Evolutionary conservation across 1,284 basidiomycete species (phyloP).

Genomic region (Ganoderma leucocontextum): DNA sequence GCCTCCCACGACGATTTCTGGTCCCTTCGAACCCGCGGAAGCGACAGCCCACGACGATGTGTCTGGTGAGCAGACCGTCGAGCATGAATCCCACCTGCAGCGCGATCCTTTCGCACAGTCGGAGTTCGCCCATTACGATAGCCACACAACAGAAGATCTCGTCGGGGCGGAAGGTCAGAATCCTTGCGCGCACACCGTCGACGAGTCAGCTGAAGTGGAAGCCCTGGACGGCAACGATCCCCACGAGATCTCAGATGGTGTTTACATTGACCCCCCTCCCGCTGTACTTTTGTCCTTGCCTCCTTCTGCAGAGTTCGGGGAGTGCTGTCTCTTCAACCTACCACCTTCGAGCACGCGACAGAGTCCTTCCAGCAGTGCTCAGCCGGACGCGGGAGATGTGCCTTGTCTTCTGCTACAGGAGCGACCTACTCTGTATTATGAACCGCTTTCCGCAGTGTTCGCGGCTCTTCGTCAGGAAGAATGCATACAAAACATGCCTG

Average conservation of each 20-base stretch:
- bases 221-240: constrained; percentile 48
- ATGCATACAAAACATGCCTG: constrained; percentile 52
- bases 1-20: background rate
- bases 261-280: constrained; percentile 80
- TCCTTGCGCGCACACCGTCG: background rate
- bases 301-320: constrained; percentile 48
- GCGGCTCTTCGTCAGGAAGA: constrained; percentile 72
- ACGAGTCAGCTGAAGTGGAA: constrained; percentile 22
- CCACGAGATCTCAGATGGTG: constrained; percentile 73
- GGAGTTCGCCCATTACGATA: background rate
- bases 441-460: constrained; percentile 72
- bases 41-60: background rate
- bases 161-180: background rate
- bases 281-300: constrained; percentile 65
- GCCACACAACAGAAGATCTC: background rate
- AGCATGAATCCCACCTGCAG: background rate
- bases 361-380: constrained; percentile 38
- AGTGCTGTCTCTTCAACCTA: constrained; percentile 68
- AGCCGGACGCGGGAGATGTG: constrained; percentile 10
- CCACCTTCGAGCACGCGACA: constrained; percentile 41
- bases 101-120: background rate
- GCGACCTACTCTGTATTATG: constrained; percentile 75
- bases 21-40: background rate
- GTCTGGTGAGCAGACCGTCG: background rate
- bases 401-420: constrained; percentile 59